These are phyloP conservation scores for Hypholoma fasciculare DNA, from an alignment of 768 basidiomycete genomes.

Conservation along the genomic window DNA sequence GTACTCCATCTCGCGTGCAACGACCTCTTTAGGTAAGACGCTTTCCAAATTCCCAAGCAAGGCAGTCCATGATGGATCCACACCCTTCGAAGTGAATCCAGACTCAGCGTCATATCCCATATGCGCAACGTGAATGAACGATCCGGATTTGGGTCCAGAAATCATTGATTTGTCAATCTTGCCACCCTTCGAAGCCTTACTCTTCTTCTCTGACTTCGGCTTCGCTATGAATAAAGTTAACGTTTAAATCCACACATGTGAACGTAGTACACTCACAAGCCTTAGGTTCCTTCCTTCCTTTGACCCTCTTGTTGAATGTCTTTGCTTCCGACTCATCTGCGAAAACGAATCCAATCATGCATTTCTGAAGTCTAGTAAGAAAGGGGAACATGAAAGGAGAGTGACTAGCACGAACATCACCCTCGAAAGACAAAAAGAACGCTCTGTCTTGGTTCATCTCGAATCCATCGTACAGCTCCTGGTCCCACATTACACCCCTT, in stretches of 20 bases:
- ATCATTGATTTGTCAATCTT: conserved; percentile 94
- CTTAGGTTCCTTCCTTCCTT: conserved; percentile 59
- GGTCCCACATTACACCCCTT: conserved; percentile 89
- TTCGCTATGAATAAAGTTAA: conserved; percentile 38
- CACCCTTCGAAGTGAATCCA: conserved; percentile 83
- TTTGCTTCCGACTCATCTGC: conserved; percentile 84
- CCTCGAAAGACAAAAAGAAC: conserved; percentile 91
- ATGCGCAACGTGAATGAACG: conserved; percentile 89
- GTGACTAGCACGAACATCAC: conserved; percentile 70
- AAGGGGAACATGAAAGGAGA: conserved; percentile 6
- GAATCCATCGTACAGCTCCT: conserved; percentile 84
- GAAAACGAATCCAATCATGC: conserved; percentile 91
- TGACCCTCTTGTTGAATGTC: conserved; percentile 84
- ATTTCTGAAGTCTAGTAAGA: conserved; percentile 53
- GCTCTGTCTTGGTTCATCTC: conserved; percentile 82
- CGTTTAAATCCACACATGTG: background rate
- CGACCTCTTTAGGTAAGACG: conserved; percentile 60
- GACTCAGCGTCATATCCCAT: conserved; percentile 91
- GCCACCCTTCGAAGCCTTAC: conserved; percentile 66
- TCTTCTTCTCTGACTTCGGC: conserved; percentile 54
- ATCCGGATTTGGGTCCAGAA: conserved; percentile 73
- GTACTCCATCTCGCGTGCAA: conserved; percentile 82
- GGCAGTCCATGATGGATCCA: conserved; percentile 88
- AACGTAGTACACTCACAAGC: conserved; percentile 35
- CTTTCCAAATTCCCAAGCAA: conserved; percentile 66